Evolutionary conservation across 257 asterid genomes (phyloP).

Genomic region (Lantana camara): DNA sequence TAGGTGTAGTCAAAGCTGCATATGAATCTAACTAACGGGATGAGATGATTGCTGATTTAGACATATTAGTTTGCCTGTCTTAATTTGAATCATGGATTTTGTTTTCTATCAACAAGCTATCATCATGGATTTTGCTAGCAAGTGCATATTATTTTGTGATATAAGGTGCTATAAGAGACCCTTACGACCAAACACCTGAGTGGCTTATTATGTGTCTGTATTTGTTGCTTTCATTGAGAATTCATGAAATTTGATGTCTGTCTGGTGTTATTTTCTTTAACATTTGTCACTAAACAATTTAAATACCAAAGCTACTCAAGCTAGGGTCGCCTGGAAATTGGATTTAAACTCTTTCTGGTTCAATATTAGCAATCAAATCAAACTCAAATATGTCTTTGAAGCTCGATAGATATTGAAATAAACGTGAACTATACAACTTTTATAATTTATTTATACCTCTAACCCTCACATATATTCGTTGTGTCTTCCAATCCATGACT

Average conservation of each 20-base stretch:
- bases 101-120: not conserved
- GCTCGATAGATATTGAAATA: too few relatives aligned
- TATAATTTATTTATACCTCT: too few relatives aligned
- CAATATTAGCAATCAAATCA: not conserved
- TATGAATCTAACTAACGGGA: not conserved
- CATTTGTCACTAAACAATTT: too few relatives aligned
- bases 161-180: not conserved
- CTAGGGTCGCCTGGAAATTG: too few relatives aligned
- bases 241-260: not conserved
- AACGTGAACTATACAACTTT: too few relatives aligned
- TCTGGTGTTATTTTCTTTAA: too few relatives aligned
- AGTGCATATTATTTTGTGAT: slow-evolving; percentile 9
- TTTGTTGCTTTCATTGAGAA: not conserved
- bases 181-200: not conserved
- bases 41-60: not conserved
- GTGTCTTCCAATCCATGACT: too few relatives aligned
- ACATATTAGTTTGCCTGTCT: slow-evolving; percentile 2
- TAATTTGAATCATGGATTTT: not conserved
- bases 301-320: too few relatives aligned
- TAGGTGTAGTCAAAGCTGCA: not conserved
- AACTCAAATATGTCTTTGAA: too few relatives aligned
- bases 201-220: not conserved
- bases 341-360: too few relatives aligned
- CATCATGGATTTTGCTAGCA: not conserved
- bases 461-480: not conserved